Percentiles rank a stretch among this genome's conserved stretches.
These are phyloP conservation scores for Paramyrothecium sp. DNA, from an alignment of 2,329 filamentous ascomycete species.

Conservation along the genomic window DNA sequence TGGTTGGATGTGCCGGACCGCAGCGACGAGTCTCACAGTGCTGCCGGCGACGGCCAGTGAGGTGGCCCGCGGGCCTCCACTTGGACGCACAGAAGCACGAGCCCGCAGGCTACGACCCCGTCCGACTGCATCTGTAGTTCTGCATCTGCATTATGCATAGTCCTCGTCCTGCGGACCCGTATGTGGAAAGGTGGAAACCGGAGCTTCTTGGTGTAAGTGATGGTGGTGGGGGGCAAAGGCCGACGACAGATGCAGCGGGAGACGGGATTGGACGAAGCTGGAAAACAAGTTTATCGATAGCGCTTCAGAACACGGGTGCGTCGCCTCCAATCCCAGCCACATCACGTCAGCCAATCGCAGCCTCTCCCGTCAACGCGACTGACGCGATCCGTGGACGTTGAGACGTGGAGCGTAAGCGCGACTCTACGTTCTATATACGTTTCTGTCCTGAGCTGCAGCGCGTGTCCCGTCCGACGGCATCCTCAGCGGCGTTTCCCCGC, in stretches of 20 bases:
- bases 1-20: neutral
- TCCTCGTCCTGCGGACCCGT: too few relatives aligned
- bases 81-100: neutral
- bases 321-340: neutral
- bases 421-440: neutral
- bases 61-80: neutral
- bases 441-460: too few relatives aligned
- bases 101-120: neutral
- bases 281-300: constrained; percentile 21
- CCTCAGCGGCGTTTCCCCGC: too few relatives aligned
- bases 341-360: neutral
- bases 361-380: neutral
- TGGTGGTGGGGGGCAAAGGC: neutral
- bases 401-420: neutral
- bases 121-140: neutral
- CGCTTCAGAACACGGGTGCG: constrained; percentile 11
- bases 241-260: neutral
- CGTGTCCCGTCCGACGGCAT: too few relatives aligned
- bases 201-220: neutral
- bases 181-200: too few relatives aligned
- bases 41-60: neutral
- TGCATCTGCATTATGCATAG: neutral
- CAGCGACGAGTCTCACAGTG: neutral
- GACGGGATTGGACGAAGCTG: neutral
- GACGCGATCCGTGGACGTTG: neutral